Evolutionary conservation across 768 basidiomycete genomes (phyloP).

Genomic region (Pleurotus tuoliensis): DNA sequence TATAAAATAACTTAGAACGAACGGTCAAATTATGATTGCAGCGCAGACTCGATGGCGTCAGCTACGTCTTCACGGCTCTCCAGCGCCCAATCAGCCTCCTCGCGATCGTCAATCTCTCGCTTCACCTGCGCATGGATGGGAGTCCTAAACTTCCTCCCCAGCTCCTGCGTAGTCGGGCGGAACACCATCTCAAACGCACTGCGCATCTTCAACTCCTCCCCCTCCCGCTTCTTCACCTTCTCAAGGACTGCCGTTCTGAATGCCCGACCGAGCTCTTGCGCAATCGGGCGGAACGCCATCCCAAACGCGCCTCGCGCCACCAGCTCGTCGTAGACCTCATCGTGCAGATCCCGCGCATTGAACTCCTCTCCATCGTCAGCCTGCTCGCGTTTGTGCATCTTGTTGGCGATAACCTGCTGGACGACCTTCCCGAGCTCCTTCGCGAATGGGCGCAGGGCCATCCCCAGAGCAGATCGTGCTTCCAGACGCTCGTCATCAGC

Average conservation of each 20-base stretch:
- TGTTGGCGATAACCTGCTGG: background rate
- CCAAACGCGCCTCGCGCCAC: background rate
- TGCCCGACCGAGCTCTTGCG: background rate
- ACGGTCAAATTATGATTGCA: no score
- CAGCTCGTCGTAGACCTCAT: background rate
- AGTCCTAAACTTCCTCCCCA: no score
- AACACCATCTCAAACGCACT: no score
- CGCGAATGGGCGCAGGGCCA: background rate
- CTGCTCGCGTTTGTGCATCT: background rate
- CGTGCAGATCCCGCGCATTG: background rate
- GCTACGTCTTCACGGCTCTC: no score
- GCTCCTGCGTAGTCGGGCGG: no score
- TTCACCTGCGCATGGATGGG: no score
- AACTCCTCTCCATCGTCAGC: background rate
- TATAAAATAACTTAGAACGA: no score
- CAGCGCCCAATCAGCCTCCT: no score
- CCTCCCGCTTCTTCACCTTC: background rate
- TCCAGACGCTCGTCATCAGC: background rate
- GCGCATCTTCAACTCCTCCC: no score
- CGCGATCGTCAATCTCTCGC: no score
- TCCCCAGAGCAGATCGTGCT: background rate
- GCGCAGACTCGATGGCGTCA: no score
- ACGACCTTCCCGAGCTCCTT: background rate
- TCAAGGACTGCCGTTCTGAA: background rate
- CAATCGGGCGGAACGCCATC: constrained; percentile 8